phyloP scores from a whole-genome alignment of 2,329 filamentous ascomycete genomes.

The Neofusicoccum parvum region DNA sequence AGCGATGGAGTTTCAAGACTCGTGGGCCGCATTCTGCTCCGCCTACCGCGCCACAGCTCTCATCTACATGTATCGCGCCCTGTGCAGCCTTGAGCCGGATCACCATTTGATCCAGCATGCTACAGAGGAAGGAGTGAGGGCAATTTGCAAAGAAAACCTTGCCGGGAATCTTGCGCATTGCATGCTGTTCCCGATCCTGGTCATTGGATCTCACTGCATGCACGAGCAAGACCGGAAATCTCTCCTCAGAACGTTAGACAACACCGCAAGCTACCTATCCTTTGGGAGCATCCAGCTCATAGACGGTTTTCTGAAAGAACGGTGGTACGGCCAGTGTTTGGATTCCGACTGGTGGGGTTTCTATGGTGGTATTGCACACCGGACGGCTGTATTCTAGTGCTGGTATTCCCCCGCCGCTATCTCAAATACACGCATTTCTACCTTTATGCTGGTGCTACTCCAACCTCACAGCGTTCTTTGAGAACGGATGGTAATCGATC shows the following conservation, averaged over 20 bases:
- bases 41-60: not conserved
- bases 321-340: not conserved
- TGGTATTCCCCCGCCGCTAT: no score
- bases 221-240: not conserved
- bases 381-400: not conserved
- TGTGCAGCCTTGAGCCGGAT: not conserved
- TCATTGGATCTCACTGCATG: not conserved
- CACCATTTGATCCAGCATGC: not conserved
- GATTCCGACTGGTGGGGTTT: not conserved
- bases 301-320: not conserved
- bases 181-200: not conserved
- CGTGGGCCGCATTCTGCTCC: not conserved
- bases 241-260: not conserved
- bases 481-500: conserved; percentile 40
- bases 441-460: not conserved
- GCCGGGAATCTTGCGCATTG: not conserved
- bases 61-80: not conserved
- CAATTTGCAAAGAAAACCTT: not conserved
- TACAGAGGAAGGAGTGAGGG: not conserved
- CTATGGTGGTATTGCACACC: not conserved
- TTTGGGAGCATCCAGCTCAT: not conserved
- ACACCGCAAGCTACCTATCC: not conserved
- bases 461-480: conserved; percentile 24
- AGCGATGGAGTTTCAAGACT: not conserved
- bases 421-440: no score